phyloP scores from a whole-genome alignment of 495 filamentous ascomycete genomes.

The Saxophila tyrrhenica region DNA sequence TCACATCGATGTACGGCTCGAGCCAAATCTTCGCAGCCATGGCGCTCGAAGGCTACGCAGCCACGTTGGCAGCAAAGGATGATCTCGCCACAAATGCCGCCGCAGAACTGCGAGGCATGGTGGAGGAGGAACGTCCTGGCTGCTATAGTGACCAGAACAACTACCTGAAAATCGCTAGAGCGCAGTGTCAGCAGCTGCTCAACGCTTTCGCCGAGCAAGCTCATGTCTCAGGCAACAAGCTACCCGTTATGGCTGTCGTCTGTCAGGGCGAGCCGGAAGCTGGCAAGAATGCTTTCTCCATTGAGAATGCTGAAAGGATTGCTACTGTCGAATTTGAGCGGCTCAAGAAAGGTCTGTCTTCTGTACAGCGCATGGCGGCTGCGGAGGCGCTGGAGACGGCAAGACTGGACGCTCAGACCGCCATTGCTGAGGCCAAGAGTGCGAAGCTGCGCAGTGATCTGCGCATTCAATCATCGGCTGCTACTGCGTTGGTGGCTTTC shows the following conservation, averaged over 20 bases:
- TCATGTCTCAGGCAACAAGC: slow-evolving; percentile 56
- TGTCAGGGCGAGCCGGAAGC: slow-evolving; percentile 87
- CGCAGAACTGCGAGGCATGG: slow-evolving; percentile 50
- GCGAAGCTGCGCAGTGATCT: slow-evolving; percentile 75
- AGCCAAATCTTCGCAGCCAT: slow-evolving; percentile 76
- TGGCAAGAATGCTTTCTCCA: slow-evolving; percentile 80
- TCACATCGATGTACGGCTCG: slow-evolving; percentile 63
- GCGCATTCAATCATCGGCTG: slow-evolving; percentile 75
- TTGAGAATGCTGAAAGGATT: slow-evolving; percentile 76
- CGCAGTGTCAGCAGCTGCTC: slow-evolving; percentile 79
- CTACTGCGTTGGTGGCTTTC: slow-evolving; percentile 78
- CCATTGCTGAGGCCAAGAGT: slow-evolving; percentile 65
- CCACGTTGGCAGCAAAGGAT: slow-evolving; percentile 34
- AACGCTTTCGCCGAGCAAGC: slow-evolving; percentile 82
- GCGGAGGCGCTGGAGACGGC: slow-evolving; percentile 64
- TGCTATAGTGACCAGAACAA: slow-evolving; percentile 81
- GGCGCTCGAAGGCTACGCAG: slow-evolving; percentile 80
- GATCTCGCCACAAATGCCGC: slow-evolving; percentile 34
- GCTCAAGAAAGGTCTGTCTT: slow-evolving; percentile 70
- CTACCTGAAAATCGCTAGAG: slow-evolving; percentile 75
- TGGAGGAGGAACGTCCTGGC: slow-evolving; percentile 67
- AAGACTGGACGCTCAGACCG: slow-evolving; percentile 50
- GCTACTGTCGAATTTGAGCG: slow-evolving; percentile 71
- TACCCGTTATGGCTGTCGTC: slow-evolving; percentile 74
- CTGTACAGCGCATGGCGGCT: slow-evolving; percentile 72